Evolutionary conservation across 1,139 yeast genomes (phyloP).

Genomic region (Yamadazyma kanchanaburiensis): DNA sequence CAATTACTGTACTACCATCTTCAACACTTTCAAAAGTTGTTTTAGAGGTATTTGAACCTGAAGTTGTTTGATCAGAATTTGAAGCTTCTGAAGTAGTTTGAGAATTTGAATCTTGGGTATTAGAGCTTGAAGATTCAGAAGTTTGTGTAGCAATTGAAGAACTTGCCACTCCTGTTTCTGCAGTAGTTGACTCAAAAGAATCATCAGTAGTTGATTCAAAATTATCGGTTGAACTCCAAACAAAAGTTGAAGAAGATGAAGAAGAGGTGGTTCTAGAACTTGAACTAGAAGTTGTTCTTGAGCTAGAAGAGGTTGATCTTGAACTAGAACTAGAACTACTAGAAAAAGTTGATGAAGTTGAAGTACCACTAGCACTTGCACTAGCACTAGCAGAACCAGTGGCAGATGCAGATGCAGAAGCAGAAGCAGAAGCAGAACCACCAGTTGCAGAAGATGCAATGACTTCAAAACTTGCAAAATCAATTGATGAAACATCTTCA

Average conservation of each 20-base stretch:
- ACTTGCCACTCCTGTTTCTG: constrained; percentile 1
- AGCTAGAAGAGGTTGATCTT: not conserved
- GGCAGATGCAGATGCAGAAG: too few relatives aligned
- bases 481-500: too few relatives aligned
- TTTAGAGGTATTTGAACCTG: constrained; percentile 11
- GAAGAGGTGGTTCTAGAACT: not conserved
- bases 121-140: not conserved
- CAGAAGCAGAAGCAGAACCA: too few relatives aligned
- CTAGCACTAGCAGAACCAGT: too few relatives aligned
- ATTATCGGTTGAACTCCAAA: not conserved
- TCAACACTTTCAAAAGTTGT: constrained; percentile 33
- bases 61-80: constrained; percentile 1
- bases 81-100: not conserved
- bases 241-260: constrained; percentile 1
- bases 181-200: not conserved
- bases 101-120: constrained; percentile 1
- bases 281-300: not conserved
- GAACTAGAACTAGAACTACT: not conserved
- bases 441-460: too few relatives aligned
- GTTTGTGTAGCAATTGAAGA: constrained; percentile 1
- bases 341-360: too few relatives aligned
- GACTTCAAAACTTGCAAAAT: too few relatives aligned
- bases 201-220: not conserved
- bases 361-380: too few relatives aligned
- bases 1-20: constrained; percentile 36